Evolutionary conservation across 2,329 filamentous ascomycete species (phyloP).

Genomic region (Ophiosphaerella herpotricha): DNA sequence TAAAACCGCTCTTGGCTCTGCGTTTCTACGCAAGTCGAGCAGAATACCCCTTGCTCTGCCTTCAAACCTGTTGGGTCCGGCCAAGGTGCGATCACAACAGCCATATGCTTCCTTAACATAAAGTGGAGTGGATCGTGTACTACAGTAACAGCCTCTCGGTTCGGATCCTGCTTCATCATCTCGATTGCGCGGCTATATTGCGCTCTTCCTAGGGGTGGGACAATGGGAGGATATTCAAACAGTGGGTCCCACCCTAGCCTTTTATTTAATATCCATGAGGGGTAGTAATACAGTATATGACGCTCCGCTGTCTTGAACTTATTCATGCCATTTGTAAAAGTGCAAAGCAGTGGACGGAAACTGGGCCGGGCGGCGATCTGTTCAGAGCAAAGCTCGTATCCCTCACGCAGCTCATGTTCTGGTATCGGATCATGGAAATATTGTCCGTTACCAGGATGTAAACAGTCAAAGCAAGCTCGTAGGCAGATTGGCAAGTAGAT

Average conservation of each 20-base stretch:
- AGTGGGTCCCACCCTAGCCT: no score
- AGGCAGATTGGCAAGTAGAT: constrained; percentile 12
- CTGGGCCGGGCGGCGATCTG: constrained; percentile 8
- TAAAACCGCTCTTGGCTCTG: constrained; percentile 1
- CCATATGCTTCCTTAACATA: background rate
- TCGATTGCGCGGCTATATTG: no score
- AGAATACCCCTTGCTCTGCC: constrained; percentile 8
- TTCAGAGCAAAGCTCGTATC: background rate
- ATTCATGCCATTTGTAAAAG: constrained; percentile 11
- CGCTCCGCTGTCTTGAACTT: constrained; percentile 9
- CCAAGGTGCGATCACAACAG: constrained; percentile 6
- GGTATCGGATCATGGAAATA: background rate
- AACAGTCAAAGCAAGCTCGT: constrained; percentile 11
- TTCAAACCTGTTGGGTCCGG: constrained; percentile 1
- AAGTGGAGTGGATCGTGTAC: constrained; percentile 1
- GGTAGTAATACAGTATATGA: constrained; percentile 10
- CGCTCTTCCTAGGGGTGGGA: no score
- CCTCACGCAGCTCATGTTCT: constrained; percentile 1
- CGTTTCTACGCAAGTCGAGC: constrained; percentile 1
- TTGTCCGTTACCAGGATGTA: no score
- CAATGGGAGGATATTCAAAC: no score
- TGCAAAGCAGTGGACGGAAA: constrained; percentile 5
- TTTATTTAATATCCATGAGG: no score
- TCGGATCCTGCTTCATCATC: no score
- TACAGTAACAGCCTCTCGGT: constrained; percentile 4